Base-by-base conservation (phyloP, 495 filamentous ascomycete species). In the Penicillium paradoxum region DNA sequence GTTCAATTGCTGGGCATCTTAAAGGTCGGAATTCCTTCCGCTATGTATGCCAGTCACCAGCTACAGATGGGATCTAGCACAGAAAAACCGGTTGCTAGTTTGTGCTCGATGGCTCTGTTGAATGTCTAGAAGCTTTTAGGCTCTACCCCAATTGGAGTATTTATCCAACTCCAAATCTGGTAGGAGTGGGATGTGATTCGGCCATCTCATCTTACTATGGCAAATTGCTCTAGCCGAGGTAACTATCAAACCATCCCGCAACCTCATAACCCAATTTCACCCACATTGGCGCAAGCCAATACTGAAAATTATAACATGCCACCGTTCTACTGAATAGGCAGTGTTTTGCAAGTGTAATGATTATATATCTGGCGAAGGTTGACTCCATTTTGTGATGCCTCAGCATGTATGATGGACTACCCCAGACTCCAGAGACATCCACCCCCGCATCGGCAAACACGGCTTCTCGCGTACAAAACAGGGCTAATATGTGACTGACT, bases 391-490 rank as follows among this genome's bases (percentile, higher is more conserved):
- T 6, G 8, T 44, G n/a, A 29, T 11, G 1, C 22, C 15, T 30
- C 42, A 13, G 18, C 29, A 30, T 44, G 3, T 7, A 9, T 44
- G 30, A 17, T 48, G 22, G 29, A 18, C 29, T 43, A 30, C 47
- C 15, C 25, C 24, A 13, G 36, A 27, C 21, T 10, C 25, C 24
- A 13, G 36, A 27, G 24, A 29, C 6, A 50, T 24, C 13, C 37
- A 41, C 47, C 47, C 47, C 47, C 29, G 36, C 45, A 24, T 47
- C 29, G 45, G 45, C 14, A 34, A 32, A 30, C 29, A 21, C 30
- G 42, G 39, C 39, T 34, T 36, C 4, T 19, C 11, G 42, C 42
- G 29, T 45, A 32, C 19, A 19, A 19, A 9, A 11, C 46, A 45
- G 42, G 18, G 10, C 46, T 25, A 30, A 29, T 3, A 29, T 50